Percentiles rank a stretch among this genome's conserved stretches.
Conservation (phyloP, 768 basidiomycete genomes). For the Phallus indusiatus region DNA sequence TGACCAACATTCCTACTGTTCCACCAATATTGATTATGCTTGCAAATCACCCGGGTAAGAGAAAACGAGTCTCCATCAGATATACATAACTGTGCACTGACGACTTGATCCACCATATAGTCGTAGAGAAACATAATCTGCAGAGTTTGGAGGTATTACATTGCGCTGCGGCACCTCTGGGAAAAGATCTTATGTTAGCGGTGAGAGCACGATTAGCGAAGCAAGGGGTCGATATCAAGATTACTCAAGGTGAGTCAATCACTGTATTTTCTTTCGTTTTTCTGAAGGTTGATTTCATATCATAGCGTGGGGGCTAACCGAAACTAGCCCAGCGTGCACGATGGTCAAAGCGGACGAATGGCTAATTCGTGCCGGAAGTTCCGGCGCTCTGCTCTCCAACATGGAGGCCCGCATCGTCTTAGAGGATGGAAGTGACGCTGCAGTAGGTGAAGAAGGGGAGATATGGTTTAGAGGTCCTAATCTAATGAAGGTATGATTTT, state of each 20-base stretch:
- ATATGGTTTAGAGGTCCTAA: constrained; percentile 72
- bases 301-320: constrained; percentile 25
- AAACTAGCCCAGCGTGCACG: constrained; percentile 69
- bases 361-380: constrained; percentile 45
- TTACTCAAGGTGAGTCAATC: constrained; percentile 32
- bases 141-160: constrained; percentile 45
- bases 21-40: constrained; percentile 46
- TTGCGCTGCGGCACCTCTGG: constrained; percentile 77
- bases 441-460: constrained; percentile 54
- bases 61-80: too few species aligned
- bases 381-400: constrained; percentile 64
- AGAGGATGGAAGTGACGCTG: constrained; percentile 32
- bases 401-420: constrained; percentile 65
- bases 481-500: constrained; percentile 23
- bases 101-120: not conserved
- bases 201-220: constrained; percentile 30
- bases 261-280: too few species aligned
- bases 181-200: constrained; percentile 46
- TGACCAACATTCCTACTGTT: constrained; percentile 54
- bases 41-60: not conserved
- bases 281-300: too few species aligned
- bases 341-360: constrained; percentile 37
- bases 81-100: constrained; percentile 10
- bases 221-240: constrained; percentile 29
- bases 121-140: constrained; percentile 55